phyloP scores from a whole-genome alignment of 2,329 filamentous ascomycete genomes.

The Penicillium concentricum region DNA sequence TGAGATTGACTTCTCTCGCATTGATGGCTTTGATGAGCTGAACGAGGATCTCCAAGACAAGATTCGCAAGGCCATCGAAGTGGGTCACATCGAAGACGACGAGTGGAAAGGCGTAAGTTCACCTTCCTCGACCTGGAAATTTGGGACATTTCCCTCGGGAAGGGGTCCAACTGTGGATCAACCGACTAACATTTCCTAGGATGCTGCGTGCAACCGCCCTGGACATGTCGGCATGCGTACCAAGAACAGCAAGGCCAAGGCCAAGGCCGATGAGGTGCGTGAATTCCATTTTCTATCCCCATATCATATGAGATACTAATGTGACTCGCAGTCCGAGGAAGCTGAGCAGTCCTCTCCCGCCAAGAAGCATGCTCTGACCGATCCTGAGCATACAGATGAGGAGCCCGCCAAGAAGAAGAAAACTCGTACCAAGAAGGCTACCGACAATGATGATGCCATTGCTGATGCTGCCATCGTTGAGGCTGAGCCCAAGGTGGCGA shows the following conservation, averaged over 20 bases:
- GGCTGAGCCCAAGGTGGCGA: constrained; percentile 21
- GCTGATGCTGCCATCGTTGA: constrained; percentile 13
- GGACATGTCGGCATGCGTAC: constrained; percentile 64
- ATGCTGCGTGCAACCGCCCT: constrained; percentile 69
- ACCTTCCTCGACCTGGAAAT: neutral
- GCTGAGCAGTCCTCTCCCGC: neutral
- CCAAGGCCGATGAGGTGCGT: neutral
- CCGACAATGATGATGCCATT: constrained; percentile 13
- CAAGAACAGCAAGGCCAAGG: constrained; percentile 3
- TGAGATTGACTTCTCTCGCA: constrained; percentile 59
- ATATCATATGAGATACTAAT: neutral
- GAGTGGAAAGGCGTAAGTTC: constrained; percentile 82
- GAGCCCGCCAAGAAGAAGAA: constrained; percentile 16
- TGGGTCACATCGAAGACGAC: constrained; percentile 78
- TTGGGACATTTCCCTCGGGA: neutral
- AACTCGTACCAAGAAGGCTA: constrained; percentile 5
- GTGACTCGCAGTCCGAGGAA: constrained; percentile 1
- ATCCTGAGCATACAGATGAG: constrained; percentile 6
- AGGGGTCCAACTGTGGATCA: neutral
- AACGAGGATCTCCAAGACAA: constrained; percentile 68
- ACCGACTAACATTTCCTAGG: constrained; percentile 49
- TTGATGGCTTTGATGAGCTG: constrained; percentile 82
- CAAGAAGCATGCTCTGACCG: neutral
- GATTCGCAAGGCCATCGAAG: constrained; percentile 66
- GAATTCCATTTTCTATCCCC: neutral